Percentiles rank a stretch among this genome's conserved stretches.
Evolutionary conservation across 352 stramenopile genomes (phyloP).

Genomic region (Phytophthora parvispora): DNA sequence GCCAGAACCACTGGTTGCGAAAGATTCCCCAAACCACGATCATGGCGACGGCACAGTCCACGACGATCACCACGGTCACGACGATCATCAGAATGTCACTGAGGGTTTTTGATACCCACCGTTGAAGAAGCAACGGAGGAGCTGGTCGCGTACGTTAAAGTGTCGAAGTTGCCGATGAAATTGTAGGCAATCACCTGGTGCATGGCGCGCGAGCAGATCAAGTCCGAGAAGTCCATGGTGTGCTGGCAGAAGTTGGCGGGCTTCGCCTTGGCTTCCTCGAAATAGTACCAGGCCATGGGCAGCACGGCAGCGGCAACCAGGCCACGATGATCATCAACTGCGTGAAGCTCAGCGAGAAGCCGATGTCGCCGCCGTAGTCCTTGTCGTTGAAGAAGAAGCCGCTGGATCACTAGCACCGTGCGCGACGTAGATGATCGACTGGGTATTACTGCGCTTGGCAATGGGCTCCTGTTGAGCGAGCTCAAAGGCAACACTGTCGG

Average conservation of each 20-base stretch:
- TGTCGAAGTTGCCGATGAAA: conserved; percentile 45
- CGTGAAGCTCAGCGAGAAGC: conserved; percentile 52
- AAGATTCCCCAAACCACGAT: conserved; percentile 33
- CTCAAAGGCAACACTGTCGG: conserved; percentile 57
- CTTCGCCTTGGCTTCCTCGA: too few species aligned
- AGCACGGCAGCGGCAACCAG: conserved; percentile 13
- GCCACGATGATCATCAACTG: conserved; percentile 43
- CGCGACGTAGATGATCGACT: conserved; percentile 49
- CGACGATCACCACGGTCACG: conserved; percentile 3
- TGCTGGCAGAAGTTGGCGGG: conserved; percentile 13
- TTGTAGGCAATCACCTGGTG: conserved; percentile 59
- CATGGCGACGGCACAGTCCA: conserved; percentile 14
- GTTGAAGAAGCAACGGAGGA: conserved; percentile 36
- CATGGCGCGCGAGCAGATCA: conserved; percentile 35
- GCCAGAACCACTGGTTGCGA: conserved; percentile 32
- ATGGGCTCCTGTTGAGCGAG: conserved; percentile 47
- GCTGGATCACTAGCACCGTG: conserved; percentile 15
- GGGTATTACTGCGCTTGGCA: conserved; percentile 25
- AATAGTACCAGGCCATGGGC: conserved; percentile 32
- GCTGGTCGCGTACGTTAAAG: conserved; percentile 35
- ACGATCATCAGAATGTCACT: conserved; percentile 31
- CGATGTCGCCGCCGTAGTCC: conserved; percentile 60
- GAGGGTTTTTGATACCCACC: conserved; percentile 41
- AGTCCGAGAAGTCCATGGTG: conserved; percentile 15
- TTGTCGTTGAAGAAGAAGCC: conserved; percentile 53